Base-by-base conservation (phyloP, 306 rosid genomes). In the Cicer yamashitae region DNA sequence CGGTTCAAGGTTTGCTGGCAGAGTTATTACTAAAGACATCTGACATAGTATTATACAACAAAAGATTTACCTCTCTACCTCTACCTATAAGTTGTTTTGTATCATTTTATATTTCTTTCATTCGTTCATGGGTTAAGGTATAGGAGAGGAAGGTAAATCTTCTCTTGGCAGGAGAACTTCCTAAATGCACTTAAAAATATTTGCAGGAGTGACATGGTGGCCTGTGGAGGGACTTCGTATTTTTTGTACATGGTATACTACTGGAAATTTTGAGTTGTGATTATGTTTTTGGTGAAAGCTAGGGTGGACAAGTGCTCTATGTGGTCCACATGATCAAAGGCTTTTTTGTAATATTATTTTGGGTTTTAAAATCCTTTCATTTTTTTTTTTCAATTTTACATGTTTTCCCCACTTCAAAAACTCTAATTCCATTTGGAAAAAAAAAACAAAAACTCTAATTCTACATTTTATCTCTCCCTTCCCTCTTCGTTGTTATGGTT, bases 1-100 rank as follows among this genome's bases (percentile, higher is more conserved):
- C 25, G 43, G 56, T 74, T 73, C 57, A 75, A 64, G 71, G 81
- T 52, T 67, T 60, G 43, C 44, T 9, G 14, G 78, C 62, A 25
- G 46, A 25, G 53, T 60, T 44, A 68, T 43, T 67, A 46, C 72
- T 5, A 13, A 10, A 72, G 43, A 62, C 56, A 14, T 79, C 60
- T 62, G 48, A 15, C 34, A 48, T 73, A 59, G 68, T 74, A 59
- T 63, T 74, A 57, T 60, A 63, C 73, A 64, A 58, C 62, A 61
- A 48, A 63, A 78, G 6, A 63, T 71, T 63, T 22, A 66, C 70
- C 48, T 78, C 69, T 38, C 54, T 61, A 43, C 54, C 61, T 38
- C 62, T 61, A 43, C 54, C 68, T 43, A 34, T 59, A 41, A 38
- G 58, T 45, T 71, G 7, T 63, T 68, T 48, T 56, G 20, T 20